phyloP scores from a whole-genome alignment of 2,329 filamentous ascomycete species.

The Zymoseptoria tritici region DNA sequence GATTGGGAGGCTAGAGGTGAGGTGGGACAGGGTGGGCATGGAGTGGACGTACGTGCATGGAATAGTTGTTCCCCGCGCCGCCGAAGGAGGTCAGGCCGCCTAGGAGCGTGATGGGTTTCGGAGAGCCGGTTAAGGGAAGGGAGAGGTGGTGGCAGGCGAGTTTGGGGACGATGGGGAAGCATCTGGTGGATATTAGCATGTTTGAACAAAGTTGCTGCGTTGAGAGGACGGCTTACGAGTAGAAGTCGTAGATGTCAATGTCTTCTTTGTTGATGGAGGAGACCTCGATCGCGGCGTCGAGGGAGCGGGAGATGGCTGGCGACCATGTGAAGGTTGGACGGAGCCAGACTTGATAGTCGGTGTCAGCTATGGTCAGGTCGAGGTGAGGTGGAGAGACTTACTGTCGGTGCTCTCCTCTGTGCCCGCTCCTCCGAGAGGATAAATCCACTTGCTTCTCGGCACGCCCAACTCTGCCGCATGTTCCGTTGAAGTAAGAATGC shows the following conservation, averaged over 20 bases:
- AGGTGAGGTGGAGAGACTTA: slow-evolving; percentile 25
- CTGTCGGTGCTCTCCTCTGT: slow-evolving; percentile 52
- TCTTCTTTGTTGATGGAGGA: slow-evolving; percentile 44
- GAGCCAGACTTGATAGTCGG: slow-evolving; percentile 49
- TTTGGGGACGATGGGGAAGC: slow-evolving; percentile 64
- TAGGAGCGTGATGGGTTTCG: slow-evolving; percentile 53
- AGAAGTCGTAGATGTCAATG: slow-evolving; percentile 57
- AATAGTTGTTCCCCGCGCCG: slow-evolving; percentile 65
- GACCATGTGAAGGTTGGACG: slow-evolving; percentile 52
- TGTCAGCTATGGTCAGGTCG: neutral
- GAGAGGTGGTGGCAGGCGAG: slow-evolving; percentile 55
- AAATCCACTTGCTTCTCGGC: slow-evolving; percentile 53
- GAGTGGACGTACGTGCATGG: slow-evolving; percentile 50
- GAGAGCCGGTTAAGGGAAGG: slow-evolving; percentile 36
- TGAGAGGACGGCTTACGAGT: too few species aligned
- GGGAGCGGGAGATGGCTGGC: slow-evolving; percentile 50
- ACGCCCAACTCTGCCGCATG: slow-evolving; percentile 50
- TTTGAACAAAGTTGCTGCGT: too few species aligned
- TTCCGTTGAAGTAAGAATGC: slow-evolving; percentile 52
- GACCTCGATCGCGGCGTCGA: slow-evolving; percentile 46
- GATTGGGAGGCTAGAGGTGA: neutral
- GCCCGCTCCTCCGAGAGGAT: slow-evolving; percentile 56
- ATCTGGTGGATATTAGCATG: too few species aligned
- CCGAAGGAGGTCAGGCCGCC: slow-evolving; percentile 63
- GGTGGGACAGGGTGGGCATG: neutral